Base-by-base conservation (phyloP, 1,284 basidiomycete species). In the Stereum hirsutum region DNA sequence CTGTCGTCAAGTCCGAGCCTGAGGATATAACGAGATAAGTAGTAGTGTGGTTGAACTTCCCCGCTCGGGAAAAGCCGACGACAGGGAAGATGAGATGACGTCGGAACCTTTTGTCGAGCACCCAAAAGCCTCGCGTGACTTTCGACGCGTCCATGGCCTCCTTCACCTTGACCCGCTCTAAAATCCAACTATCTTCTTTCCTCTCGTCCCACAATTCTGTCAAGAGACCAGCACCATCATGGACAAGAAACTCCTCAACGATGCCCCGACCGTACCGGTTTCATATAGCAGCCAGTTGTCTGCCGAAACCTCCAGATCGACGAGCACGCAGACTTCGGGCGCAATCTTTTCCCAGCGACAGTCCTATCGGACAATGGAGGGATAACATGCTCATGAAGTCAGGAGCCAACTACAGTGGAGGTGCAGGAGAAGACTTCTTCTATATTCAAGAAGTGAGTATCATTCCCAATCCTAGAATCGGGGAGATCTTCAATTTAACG, bases 381-480 rank as follows among this genome's bases (percentile, higher is more conserved):
- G 78, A 88, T 54, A 66, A 65, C 43, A 77, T 66, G 55, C 71
- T 83, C 26, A 60, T 65, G 28, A 65, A 63, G 52, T 67, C 62
- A 30, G 78, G 69, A 54, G 52, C 32, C 44, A 45, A 48, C 19
- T 48, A 48, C 6, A 72, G 65, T 45, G 66, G 52, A 41, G 68
- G 77, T 43, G 70, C 81, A 6, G 83, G 85, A 20, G 85, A 91
- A 54, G 87, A 89, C 57, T 89, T 89, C 60, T 84, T 85, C 57
- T 89, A 75, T 52, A 68, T 87, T 2, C 78, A 86, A 63, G 64
- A 83, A 62, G 85, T 82, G 53, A 54, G 78, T 64, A 17, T 35
- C 36, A 6, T n/a, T 23, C 31, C 10, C 11, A 32, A 11, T 7
- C 32, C 17, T 14, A 44, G 17, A 39, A 19, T 34, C 36, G 46